phyloP scores from a whole-genome alignment of 2,329 filamentous ascomycete genomes.

The Colletotrichum sp. region DNA sequence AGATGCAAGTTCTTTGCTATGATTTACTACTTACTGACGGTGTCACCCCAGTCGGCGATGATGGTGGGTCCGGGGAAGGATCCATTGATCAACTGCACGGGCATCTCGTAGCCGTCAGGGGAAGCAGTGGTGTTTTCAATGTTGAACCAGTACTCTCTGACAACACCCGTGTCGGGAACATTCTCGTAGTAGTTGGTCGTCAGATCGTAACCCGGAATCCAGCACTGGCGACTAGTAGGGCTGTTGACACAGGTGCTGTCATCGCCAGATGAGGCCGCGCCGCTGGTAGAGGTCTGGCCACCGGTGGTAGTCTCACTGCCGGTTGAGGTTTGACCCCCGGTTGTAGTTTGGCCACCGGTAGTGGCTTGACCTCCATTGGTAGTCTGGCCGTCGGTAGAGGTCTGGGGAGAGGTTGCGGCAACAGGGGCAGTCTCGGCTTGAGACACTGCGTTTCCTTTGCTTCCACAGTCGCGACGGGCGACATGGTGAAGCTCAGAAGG shows the following conservation, averaged over 20 bases:
- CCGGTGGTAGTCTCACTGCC: neutral
- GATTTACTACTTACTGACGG: neutral
- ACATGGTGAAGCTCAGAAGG: neutral
- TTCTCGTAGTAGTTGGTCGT: neutral
- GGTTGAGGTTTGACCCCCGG: neutral
- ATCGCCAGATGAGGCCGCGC: neutral
- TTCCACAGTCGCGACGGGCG: neutral
- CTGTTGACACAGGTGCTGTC: neutral
- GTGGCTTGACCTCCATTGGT: neutral
- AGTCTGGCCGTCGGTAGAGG: neutral
- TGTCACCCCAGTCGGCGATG: neutral
- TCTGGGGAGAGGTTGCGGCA: neutral
- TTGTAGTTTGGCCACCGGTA: neutral
- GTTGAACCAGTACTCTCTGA: neutral
- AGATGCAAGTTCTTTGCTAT: neutral
- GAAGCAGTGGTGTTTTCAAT: neutral
- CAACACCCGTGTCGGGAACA: neutral
- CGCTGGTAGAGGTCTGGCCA: neutral
- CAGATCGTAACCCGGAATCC: neutral
- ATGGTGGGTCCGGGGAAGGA: neutral
- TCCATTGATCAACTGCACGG: neutral
- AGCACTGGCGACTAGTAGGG: neutral
- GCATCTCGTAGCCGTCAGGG: neutral
- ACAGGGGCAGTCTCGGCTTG: neutral
- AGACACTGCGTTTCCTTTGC: neutral